Conservation (phyloP, 2,329 filamentous ascomycete genomes). For the Botrytis tulipae region DNA sequence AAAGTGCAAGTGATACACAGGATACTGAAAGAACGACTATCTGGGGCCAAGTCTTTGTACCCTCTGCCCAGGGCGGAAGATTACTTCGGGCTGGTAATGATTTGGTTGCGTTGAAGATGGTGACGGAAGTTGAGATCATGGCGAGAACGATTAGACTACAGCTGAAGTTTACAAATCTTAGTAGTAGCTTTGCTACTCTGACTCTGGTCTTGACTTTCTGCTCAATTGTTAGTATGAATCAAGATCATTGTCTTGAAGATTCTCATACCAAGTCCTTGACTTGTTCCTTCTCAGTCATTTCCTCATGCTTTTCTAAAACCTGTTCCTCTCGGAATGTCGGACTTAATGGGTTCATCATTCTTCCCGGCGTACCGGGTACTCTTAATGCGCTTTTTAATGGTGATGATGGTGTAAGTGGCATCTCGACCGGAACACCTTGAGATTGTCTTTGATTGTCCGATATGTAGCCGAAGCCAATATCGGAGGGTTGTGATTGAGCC, state of each 20-base stretch:
- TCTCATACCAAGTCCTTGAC: conserved; percentile 67
- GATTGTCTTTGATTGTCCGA: conserved; percentile 53
- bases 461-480: conserved; percentile 93
- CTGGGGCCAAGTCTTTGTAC: conserved; percentile 86
- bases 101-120: conserved; percentile 89
- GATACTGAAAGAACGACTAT: conserved; percentile 77
- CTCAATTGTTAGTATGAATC: conserved; percentile 41
- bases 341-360: conserved; percentile 77
- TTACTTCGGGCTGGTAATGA: conserved; percentile 71
- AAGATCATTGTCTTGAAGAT: conserved; percentile 1
- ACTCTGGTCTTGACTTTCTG: conserved; percentile 93
- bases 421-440: conserved; percentile 46
- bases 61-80: conserved; percentile 78
- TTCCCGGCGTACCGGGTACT: conserved; percentile 77
- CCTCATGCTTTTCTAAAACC: conserved; percentile 79
- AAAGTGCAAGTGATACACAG: conserved; percentile 76
- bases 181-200: conserved; percentile 87
- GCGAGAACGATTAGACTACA: conserved; percentile 93
- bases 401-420: conserved; percentile 68
- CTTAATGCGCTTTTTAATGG: conserved; percentile 89
- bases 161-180: conserved; percentile 95
- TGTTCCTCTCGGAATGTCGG: conserved; percentile 91
- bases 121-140: conserved; percentile 83
- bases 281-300: conserved; percentile 79
- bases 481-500: conserved; percentile 70